Evolutionary conservation across 768 basidiomycete genomes (phyloP), one percentile per base, ranked within the genome.

Genomic region (Russula abietina): DNA sequence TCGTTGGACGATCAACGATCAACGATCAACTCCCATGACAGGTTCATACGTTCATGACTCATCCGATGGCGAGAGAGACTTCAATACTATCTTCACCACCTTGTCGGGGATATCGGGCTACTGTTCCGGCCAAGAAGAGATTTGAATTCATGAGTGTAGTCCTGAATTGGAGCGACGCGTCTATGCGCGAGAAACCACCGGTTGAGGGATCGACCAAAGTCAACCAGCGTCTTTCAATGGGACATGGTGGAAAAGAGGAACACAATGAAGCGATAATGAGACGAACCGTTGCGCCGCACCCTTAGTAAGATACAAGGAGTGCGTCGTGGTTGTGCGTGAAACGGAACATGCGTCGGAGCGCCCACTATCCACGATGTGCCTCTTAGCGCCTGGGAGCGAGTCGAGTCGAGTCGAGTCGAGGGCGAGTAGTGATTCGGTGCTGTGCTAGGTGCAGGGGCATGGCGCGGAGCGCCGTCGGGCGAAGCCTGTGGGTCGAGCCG

Each of bases 1-100:
- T n/a, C n/a, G n/a, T n/a, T 99, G 95, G 45, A 99, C 79, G 58
- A 91, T n/a, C n/a, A n/a, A n/a, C n/a, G n/a, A n/a, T n/a, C n/a
- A n/a, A n/a, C n/a, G n/a, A n/a, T 81, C 70, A 91, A 89, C 68
- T 92, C 89, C 11, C 62, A 86, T 75, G 26, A 91, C 84, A 0
- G 93, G n/a, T n/a, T n/a, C n/a, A n/a, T n/a, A n/a, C n/a, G 90
- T 46, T 87, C 87, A 91, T 96, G 70, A 97, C 93, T 89, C 93
- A 96, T 0, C 91, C 71, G 98, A 99, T 1, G 86, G 76, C 1
- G 93, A 92, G 28, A 96, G 78, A 1, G 81, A 67, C 71, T 88
- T 89, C 69, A 92, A 88, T 3, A n/a, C n/a, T n/a, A 85, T 80
- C 75, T 95, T 96, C 73, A 90, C 89, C 43, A 98, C 74, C 73